Percentiles rank a stretch among this genome's conserved stretches.
Conservation (phyloP, 2,329 filamentous ascomycete genomes). For the Trichoderma afroharzianum region DNA sequence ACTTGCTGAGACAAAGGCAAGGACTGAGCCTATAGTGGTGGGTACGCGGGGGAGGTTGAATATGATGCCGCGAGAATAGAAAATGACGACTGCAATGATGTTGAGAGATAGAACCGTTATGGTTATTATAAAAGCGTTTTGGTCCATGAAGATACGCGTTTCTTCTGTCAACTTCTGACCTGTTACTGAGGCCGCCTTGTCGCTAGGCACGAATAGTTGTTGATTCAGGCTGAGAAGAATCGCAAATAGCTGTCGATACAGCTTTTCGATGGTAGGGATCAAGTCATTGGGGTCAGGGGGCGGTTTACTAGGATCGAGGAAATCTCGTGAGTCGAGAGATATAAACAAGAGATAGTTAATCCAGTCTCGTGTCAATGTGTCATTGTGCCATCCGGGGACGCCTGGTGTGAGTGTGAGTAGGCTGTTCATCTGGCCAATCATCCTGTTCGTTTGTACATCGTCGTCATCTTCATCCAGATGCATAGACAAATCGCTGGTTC, state of each 20-base stretch:
- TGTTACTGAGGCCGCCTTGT: background rate
- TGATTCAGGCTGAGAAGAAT: constrained; percentile 40
- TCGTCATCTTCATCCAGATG: constrained; percentile 20
- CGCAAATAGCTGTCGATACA: constrained; percentile 28
- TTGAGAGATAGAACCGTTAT: constrained; percentile 43
- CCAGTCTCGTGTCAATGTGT: constrained; percentile 41
- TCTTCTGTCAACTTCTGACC: constrained; percentile 27
- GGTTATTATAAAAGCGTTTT: constrained; percentile 42
- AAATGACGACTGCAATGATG: constrained; percentile 36
- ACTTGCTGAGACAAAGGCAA: constrained; percentile 45
- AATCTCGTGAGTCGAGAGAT: constrained; percentile 6
- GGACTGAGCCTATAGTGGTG: constrained; percentile 44
- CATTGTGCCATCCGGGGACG: constrained; percentile 43
- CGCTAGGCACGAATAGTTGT: constrained; percentile 33
- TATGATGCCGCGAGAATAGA: constrained; percentile 42
- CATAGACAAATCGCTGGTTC: constrained; percentile 14
- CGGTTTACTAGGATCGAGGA: constrained; percentile 31
- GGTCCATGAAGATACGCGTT: constrained; percentile 47
- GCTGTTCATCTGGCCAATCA: fast-evolving
- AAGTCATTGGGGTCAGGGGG: constrained; percentile 21
- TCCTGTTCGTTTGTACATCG: background rate
- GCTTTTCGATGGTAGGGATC: background rate
- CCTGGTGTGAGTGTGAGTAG: background rate
- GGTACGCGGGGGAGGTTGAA: constrained; percentile 50
- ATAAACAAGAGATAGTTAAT: constrained; percentile 46